Conservation (phyloP, 495 filamentous ascomycete genomes). For the Penicillium silybi region DNA sequence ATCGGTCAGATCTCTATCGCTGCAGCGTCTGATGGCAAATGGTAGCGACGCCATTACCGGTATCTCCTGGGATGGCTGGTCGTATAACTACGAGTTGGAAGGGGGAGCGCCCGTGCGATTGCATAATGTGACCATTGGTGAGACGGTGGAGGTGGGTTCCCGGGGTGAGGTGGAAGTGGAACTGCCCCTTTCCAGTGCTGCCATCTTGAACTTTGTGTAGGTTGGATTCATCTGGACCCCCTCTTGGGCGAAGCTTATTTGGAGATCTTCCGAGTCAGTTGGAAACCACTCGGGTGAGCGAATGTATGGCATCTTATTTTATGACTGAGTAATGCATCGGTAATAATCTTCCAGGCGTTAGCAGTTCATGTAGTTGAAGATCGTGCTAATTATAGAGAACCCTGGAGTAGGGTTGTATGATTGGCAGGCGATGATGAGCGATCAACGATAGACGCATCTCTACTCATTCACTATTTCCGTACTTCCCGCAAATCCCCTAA, state of each 20-base stretch:
- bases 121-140: constrained; percentile 54
- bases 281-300: not conserved
- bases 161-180: constrained; percentile 42
- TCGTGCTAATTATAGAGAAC: not conserved
- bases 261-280: not conserved
- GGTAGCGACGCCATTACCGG: constrained; percentile 61
- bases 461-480: no score
- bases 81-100: constrained; percentile 59
- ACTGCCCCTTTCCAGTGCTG: constrained; percentile 49
- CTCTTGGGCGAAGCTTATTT: not conserved
- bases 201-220: constrained; percentile 38
- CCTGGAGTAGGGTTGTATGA: not conserved
- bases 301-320: not conserved
- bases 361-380: not conserved
- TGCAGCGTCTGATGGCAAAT: constrained; percentile 55
- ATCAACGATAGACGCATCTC: not conserved
- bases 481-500: no score
- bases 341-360: not conserved
- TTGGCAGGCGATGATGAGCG: not conserved
- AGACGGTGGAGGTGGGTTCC: constrained; percentile 40
- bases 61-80: constrained; percentile 59
- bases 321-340: not conserved
- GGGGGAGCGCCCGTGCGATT: constrained; percentile 52
- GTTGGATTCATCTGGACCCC: not conserved
- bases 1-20: constrained; percentile 15